A percentile compares a stretch with the other conserved stretches of the same genome.
phyloP scores from a whole-genome alignment of 345 rosid genomes.

The Eucalyptus curtisii region DNA sequence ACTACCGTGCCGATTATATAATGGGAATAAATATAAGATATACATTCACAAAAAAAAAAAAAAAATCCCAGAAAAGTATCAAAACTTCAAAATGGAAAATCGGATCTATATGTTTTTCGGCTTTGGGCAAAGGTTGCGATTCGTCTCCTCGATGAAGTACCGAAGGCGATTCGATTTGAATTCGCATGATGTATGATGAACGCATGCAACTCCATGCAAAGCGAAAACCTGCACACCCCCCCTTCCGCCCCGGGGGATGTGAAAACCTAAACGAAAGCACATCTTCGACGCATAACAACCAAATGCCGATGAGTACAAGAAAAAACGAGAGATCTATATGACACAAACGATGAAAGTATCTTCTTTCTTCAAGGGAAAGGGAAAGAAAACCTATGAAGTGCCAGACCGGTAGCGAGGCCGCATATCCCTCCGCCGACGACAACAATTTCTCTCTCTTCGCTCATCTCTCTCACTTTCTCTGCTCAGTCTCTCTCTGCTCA shows the following conservation, averaged over 20 bases:
- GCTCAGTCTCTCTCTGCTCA: neutral
- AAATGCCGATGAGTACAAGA: neutral
- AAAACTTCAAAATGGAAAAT: neutral
- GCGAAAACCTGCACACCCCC: too few species aligned
- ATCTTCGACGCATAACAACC: neutral
- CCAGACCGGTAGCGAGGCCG: constrained; percentile 57
- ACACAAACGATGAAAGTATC: neutral
- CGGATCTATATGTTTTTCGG: neutral
- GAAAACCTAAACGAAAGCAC: neutral
- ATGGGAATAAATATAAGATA: too few species aligned
- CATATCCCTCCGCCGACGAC: constrained; percentile 50
- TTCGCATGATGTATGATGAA: neutral
- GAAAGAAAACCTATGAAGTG: constrained; percentile 36
- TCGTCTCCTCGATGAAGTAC: neutral
- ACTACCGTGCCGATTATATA: neutral
- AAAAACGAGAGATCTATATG: neutral
- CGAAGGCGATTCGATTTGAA: neutral
- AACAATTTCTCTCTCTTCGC: constrained; percentile 23
- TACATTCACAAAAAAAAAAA: too few species aligned
- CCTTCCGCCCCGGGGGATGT: too few species aligned
- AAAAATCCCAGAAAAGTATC: neutral
- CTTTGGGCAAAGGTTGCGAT: neutral
- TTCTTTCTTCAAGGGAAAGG: neutral
- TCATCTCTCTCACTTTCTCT: neutral
- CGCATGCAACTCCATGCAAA: neutral